These are phyloP conservation scores for Pichia sp. DNA, from an alignment of 1,139 yeast genomes.

Conservation along the genomic window DNA sequence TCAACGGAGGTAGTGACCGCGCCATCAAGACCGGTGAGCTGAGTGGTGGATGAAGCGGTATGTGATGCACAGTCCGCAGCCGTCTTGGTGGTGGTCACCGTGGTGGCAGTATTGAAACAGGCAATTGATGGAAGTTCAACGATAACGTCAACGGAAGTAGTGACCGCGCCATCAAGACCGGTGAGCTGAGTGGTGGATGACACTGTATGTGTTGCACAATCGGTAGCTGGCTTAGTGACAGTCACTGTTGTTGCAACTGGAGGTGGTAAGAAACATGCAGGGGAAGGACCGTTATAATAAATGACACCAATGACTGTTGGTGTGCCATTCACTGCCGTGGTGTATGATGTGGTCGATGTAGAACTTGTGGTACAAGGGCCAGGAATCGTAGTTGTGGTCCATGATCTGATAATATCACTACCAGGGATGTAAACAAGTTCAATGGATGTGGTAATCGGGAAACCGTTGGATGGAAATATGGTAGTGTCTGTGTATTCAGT, in stretches of 20 bases:
- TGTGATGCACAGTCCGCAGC: not conserved
- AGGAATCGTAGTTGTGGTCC: conserved; percentile 1
- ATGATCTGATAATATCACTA: conserved; percentile 2
- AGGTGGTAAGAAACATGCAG: conserved; percentile 1
- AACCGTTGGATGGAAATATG: not conserved
- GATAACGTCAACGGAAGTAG: conserved; percentile 1
- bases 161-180: conserved; percentile 2
- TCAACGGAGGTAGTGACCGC: not conserved
- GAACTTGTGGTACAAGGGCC: conserved; percentile 1
- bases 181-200: not conserved
- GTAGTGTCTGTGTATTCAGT: not conserved
- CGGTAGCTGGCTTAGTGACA: not conserved
- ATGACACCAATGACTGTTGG: not conserved
- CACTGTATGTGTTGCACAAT: not conserved
- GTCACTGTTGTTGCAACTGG: conserved; percentile 1
- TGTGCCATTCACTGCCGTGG: not conserved
- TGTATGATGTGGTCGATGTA: not conserved
- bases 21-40: not conserved
- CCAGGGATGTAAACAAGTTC: conserved; percentile 3
- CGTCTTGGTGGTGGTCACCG: not conserved
- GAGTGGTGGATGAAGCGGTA: not conserved
- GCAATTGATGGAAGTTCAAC: not conserved
- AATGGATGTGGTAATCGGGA: conserved; percentile 2
- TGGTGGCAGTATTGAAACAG: not conserved
- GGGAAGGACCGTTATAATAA: not conserved